Evolutionary conservation across 345 rosid species (phyloP).

Genomic region (Eucalyptus cloeziana): DNA sequence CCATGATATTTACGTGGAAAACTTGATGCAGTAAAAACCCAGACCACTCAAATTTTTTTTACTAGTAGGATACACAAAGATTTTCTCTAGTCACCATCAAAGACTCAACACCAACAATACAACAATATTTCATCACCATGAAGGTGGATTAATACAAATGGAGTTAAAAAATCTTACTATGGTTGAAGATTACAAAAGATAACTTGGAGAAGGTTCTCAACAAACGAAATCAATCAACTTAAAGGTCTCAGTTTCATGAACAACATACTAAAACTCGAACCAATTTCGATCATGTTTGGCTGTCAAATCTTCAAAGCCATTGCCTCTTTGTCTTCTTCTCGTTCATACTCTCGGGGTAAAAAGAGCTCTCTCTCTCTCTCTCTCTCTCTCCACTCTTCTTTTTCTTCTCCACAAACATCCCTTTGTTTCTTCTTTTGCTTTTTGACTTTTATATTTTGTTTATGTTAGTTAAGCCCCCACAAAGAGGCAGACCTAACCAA

Average conservation of each 20-base stretch:
- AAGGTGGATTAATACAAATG: neutral
- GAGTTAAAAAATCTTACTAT: neutral
- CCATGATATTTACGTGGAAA: neutral
- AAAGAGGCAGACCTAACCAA: too few species aligned
- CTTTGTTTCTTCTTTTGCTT: too few species aligned
- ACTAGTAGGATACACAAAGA: neutral
- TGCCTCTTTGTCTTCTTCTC: too few species aligned
- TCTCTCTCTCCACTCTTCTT: too few species aligned
- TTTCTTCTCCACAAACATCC: too few species aligned
- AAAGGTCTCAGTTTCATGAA: too few species aligned
- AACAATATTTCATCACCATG: neutral
- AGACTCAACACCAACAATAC: neutral
- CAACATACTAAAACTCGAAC: neutral
- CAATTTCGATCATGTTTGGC: neutral
- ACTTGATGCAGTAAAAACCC: neutral
- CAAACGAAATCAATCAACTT: neutral
- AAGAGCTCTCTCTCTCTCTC: too few species aligned
- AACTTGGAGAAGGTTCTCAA: neutral
- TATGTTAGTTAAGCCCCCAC: too few species aligned
- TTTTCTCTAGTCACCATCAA: neutral
- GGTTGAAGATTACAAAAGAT: neutral
- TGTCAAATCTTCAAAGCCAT: neutral
- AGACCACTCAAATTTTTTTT: neutral
- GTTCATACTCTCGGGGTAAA: too few species aligned
- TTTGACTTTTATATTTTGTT: too few species aligned